Conservation (phyloP, 1,139 yeast species). For the Ogataea hybrid region DNA sequence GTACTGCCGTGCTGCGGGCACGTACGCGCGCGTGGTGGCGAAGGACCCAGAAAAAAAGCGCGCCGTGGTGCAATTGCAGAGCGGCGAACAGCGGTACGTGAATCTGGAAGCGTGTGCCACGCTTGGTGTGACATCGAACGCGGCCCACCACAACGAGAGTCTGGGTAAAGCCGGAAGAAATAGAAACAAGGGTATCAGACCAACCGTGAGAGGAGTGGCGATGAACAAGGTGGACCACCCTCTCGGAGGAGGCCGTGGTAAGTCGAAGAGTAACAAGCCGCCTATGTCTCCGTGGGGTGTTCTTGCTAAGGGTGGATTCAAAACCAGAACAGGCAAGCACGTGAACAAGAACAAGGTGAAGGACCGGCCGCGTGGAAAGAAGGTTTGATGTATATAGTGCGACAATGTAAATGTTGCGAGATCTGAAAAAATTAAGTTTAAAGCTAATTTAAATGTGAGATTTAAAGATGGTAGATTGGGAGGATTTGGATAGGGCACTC, state of each 20-base stretch:
- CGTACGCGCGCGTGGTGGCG: conserved; percentile 85
- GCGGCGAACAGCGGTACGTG: conserved; percentile 93
- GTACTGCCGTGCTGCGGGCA: conserved; percentile 91
- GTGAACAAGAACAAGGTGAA: conserved; percentile 80
- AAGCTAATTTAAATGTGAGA: not conserved
- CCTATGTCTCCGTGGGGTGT: conserved; percentile 98
- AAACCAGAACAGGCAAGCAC: conserved; percentile 89
- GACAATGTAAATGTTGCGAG: conserved; percentile 6
- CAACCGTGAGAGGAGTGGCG: conserved; percentile 97
- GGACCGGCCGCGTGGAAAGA: conserved; percentile 70
- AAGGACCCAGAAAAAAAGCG: conserved; percentile 68
- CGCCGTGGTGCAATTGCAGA: conserved; percentile 79
- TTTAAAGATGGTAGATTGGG: not conserved
- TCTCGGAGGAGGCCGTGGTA: conserved; percentile 99
- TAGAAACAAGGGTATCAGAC: conserved; percentile 91
- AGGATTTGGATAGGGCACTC: too few relatives aligned
- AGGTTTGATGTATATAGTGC: conserved; percentile 18
- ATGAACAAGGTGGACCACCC: conserved; percentile 99
- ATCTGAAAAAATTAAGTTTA: not conserved
- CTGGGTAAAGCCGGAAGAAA: conserved; percentile 98
- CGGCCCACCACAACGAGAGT: conserved; percentile 85
- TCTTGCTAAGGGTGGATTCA: conserved; percentile 83
- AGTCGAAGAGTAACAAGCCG: conserved; percentile 90
- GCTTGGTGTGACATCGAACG: conserved; percentile 90
- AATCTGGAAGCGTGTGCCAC: conserved; percentile 89